Evolutionary conservation across 2,329 filamentous ascomycete genomes (phyloP).

Genomic region (Fusarium sp.): DNA sequence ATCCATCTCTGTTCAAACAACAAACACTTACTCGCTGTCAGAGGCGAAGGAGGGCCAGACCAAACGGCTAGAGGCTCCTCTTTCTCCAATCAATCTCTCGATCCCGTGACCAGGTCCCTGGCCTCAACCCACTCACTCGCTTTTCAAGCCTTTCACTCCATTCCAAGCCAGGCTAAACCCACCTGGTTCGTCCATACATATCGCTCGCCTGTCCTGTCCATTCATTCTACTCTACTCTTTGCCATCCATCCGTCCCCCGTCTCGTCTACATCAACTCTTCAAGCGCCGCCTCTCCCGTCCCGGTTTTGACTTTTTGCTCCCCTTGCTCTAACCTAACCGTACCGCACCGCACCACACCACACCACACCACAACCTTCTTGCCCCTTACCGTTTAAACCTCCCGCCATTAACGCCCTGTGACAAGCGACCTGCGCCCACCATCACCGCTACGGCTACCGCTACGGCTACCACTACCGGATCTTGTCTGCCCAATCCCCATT

Average conservation of each 20-base stretch:
- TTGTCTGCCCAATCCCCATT: slow-evolving; percentile 6
- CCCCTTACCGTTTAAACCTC: background rate
- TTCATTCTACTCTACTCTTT: slow-evolving; percentile 4
- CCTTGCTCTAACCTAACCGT: background rate
- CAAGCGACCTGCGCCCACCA: background rate
- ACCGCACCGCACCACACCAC: background rate
- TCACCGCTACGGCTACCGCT: background rate
- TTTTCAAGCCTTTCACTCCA: background rate
- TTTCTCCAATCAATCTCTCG: slow-evolving; percentile 12
- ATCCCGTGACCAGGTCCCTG: slow-evolving; percentile 21
- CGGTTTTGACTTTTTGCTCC: slow-evolving; percentile 2
- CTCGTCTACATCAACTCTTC: background rate
- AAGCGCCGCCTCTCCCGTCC: slow-evolving; percentile 10
- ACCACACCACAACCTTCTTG: background rate
- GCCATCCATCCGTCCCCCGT: background rate
- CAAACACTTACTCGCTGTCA: background rate
- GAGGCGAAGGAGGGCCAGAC: background rate
- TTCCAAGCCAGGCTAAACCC: slow-evolving; percentile 12
- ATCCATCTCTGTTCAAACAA: background rate
- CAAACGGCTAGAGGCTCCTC: background rate
- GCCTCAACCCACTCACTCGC: slow-evolving; percentile 9
- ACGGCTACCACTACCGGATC: background rate
- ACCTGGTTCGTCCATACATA: slow-evolving; percentile 2
- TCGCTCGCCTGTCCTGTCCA: slow-evolving; percentile 2
- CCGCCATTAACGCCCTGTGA: background rate